These are phyloP conservation scores for Penicillium italicum DNA, from an alignment of 2,329 filamentous ascomycete species.

Conservation along the genomic window DNA sequence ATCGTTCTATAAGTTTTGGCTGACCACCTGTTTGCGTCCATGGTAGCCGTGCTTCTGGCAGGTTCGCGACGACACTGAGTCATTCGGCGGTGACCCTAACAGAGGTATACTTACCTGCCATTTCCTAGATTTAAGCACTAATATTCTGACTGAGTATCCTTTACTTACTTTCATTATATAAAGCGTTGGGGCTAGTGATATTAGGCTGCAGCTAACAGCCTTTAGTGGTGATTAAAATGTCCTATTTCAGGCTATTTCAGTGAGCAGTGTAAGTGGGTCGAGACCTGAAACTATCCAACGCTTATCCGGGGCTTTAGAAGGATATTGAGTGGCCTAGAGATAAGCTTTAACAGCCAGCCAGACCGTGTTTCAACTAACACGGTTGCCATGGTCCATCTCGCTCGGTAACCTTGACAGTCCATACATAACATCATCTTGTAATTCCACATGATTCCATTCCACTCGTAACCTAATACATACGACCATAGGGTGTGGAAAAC, in stretches of 20 bases:
- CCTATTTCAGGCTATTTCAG: background rate
- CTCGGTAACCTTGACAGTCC: no score
- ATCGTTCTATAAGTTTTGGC: no score
- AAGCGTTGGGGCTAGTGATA: background rate
- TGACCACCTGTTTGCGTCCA: no score
- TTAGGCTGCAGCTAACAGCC: background rate
- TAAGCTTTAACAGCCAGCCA: background rate
- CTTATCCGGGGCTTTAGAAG: background rate
- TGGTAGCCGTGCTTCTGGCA: background rate
- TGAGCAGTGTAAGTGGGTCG: background rate
- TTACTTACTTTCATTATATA: background rate
- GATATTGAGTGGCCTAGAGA: background rate
- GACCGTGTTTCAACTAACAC: background rate
- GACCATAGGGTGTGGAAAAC: no score
- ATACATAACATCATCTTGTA: no score
- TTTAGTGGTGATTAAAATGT: background rate
- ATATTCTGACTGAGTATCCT: background rate
- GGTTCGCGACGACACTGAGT: background rate
- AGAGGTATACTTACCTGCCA: background rate
- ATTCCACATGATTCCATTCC: no score
- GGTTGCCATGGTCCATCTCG: no score
- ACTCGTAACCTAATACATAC: no score
- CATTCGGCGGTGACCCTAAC: background rate
- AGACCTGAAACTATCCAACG: background rate
- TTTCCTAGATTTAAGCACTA: background rate